Percentiles rank a stretch among this genome's conserved stretches.
These are phyloP conservation scores for Paraconiothyrium brasiliense DNA, from an alignment of 2,329 filamentous ascomycete species.

Conservation along the genomic window DNA sequence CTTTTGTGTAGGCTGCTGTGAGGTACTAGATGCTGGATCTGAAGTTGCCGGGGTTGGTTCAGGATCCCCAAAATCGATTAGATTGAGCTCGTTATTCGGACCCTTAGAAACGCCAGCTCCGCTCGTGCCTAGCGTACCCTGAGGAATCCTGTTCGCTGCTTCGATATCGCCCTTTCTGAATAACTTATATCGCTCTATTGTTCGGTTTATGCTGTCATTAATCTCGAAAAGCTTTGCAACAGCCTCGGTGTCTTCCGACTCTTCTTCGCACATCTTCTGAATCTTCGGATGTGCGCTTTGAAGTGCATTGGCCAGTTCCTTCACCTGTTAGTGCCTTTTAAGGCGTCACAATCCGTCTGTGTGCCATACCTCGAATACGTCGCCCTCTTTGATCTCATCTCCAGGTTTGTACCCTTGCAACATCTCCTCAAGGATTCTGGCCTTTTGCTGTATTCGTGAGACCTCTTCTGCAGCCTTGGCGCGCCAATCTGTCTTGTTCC, in stretches of 20 bases:
- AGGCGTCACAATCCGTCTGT: slow-evolving; percentile 33
- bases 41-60: slow-evolving; percentile 61
- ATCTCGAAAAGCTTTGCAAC: slow-evolving; percentile 96
- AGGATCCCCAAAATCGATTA: slow-evolving; percentile 88
- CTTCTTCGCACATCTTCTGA: slow-evolving; percentile 99
- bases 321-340: slow-evolving; percentile 27
- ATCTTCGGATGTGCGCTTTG: slow-evolving; percentile 98
- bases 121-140: slow-evolving; percentile 77
- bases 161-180: slow-evolving; percentile 95
- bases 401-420: slow-evolving; percentile 83
- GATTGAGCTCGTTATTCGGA: slow-evolving; percentile 80
- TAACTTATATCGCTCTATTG: slow-evolving; percentile 92
- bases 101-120: slow-evolving; percentile 71
- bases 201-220: slow-evolving; percentile 98
- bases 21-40: slow-evolving; percentile 45
- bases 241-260: slow-evolving; percentile 95
- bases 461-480: slow-evolving; percentile 98
- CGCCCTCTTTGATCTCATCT: slow-evolving; percentile 76
- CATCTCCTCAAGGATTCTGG: slow-evolving; percentile 89
- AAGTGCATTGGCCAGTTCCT: slow-evolving; percentile 88
- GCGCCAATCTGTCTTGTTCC: slow-evolving; percentile 95
- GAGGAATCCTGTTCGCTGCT: slow-evolving; percentile 81
- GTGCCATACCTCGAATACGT: slow-evolving; percentile 69
- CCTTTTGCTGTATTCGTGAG: slow-evolving; percentile 93
- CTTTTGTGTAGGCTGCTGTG: slow-evolving; percentile 59